These are phyloP conservation scores for Fusarium redolens DNA, from an alignment of 2,329 filamentous ascomycete species.

Conservation along the genomic window DNA sequence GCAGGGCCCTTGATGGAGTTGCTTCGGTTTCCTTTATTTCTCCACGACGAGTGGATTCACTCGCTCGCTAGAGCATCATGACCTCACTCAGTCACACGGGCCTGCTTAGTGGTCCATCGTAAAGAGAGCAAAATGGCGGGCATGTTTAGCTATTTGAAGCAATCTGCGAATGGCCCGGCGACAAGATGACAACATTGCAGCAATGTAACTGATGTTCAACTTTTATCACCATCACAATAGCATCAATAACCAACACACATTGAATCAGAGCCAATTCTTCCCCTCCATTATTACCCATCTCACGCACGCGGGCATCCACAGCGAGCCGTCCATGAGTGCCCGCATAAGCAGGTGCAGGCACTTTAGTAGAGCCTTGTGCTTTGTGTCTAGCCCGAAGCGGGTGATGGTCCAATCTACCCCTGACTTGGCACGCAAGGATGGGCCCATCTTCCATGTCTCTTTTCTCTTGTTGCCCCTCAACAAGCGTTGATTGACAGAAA, in stretches of 20 bases:
- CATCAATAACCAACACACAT: not conserved
- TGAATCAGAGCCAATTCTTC: slow-evolving; percentile 3
- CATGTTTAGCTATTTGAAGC: not conserved
- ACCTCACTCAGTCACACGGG: slow-evolving; percentile 32
- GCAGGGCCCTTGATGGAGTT: slow-evolving; percentile 19
- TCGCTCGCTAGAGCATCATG: slow-evolving; percentile 31
- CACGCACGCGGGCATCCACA: slow-evolving; percentile 29
- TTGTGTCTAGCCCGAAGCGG: slow-evolving; percentile 30
- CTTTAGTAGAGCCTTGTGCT: slow-evolving; percentile 39
- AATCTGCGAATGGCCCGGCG: not conserved
- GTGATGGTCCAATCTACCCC: slow-evolving; percentile 37
- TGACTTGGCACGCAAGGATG: slow-evolving; percentile 34
- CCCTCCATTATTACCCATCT: slow-evolving; percentile 21
- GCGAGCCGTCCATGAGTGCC: slow-evolving; percentile 33
- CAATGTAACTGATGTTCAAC: not conserved
- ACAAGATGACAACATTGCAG: not conserved
- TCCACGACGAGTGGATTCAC: slow-evolving; percentile 9
- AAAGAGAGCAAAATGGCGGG: not conserved
- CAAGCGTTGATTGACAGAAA: slow-evolving; percentile 13
- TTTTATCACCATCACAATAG: not conserved
- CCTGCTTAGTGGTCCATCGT: not conserved
- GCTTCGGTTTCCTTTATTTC: slow-evolving; percentile 29
- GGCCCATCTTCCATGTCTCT: slow-evolving; percentile 12
- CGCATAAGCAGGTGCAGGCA: slow-evolving; percentile 42
- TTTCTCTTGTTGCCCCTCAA: slow-evolving; percentile 21